Evolutionary conservation across 2,329 filamentous ascomycete species (phyloP), one percentile per base, ranked within the genome.

Genomic region (Diaporthe ilicicola): DNA sequence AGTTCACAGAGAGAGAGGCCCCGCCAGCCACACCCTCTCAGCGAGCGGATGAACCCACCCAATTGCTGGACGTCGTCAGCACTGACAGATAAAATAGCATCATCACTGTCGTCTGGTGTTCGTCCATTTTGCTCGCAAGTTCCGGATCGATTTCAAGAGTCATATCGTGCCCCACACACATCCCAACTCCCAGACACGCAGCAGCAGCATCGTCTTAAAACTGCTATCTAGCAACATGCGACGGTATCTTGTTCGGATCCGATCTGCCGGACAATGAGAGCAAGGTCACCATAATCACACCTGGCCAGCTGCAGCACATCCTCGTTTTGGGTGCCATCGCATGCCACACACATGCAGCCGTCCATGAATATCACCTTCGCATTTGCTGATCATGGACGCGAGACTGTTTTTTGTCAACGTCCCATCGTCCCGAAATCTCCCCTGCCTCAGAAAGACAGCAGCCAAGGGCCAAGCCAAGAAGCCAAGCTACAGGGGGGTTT

Each of bases 161-260:
- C 59, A 37, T 37, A 42, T 22, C 42, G 3, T 10, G 56, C 42
- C 56, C 56, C 56, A 62, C 56, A 34, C 55, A 59, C 54, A 56
- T 24, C 22, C 22, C 22, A 24, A 59, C 54, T 42, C 34, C 54
- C 55, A 39, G 37, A 62, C 56, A 34, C n/a, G n/a, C n/a, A 39
- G 39, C 56, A 46, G 4, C 56, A 32, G 4, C 10, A 48, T 34
- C 42, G 42, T 48, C 12, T 27, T 59, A 27, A 37, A 61, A 61
- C 56, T 48, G 56, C 42, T n/a, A n/a, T n/a, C n/a, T n/a, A n/a
- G n/a, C n/a, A 62, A 64, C 59, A 64, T 50, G 59, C 59, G 44
- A 62, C 59, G 42, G 59, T 62, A 48, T 48, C 42, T 24, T 3
- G 19, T n/a, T n/a, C n/a, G 1, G 19, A 48, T 62, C 42, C 42